Percentiles rank a stretch among this genome's conserved stretches.
phyloP scores from a whole-genome alignment of 192 early-diverging fungal genomes.

The Pecoramyces ruminantium region DNA sequence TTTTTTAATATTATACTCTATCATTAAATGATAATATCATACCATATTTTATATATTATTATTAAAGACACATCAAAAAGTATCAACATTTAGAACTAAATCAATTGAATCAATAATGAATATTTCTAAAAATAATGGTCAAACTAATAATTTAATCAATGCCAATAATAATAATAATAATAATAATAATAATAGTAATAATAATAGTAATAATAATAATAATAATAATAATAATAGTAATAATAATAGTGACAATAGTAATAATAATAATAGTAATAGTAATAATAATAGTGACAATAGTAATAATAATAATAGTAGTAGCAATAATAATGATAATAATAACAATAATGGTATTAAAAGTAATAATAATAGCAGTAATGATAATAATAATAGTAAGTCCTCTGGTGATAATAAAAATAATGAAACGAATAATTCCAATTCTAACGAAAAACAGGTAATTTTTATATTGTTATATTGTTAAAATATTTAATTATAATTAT shows the following conservation, averaged over 20 bases:
- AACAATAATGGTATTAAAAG: too few species aligned
- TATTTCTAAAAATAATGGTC: conserved; percentile 8
- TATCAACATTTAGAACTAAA: conserved; percentile 29
- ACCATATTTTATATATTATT: too few species aligned
- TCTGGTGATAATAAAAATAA: not conserved
- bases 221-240: not conserved
- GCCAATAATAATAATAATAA: not conserved
- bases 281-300: too few species aligned
- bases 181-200: not conserved
- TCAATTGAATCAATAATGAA: conserved; percentile 19
- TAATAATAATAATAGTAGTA: too few species aligned
- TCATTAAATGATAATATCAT: too few species aligned
- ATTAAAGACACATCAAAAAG: conserved; percentile 3
- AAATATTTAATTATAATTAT: too few species aligned
- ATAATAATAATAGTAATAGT: too few species aligned
- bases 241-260: conserved; percentile 1
- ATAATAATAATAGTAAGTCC: not conserved
- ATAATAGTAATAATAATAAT: not conserved
- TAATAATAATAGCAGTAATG: not conserved
- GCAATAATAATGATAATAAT: too few species aligned
- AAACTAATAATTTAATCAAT: conserved; percentile 5
- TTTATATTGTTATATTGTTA: too few species aligned
- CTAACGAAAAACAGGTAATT: too few species aligned
- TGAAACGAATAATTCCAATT: not conserved
- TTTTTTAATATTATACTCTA: too few species aligned